phyloP scores from a whole-genome alignment of 2,329 filamentous ascomycete species.

The Pseudogymnoascus sp. region DNA sequence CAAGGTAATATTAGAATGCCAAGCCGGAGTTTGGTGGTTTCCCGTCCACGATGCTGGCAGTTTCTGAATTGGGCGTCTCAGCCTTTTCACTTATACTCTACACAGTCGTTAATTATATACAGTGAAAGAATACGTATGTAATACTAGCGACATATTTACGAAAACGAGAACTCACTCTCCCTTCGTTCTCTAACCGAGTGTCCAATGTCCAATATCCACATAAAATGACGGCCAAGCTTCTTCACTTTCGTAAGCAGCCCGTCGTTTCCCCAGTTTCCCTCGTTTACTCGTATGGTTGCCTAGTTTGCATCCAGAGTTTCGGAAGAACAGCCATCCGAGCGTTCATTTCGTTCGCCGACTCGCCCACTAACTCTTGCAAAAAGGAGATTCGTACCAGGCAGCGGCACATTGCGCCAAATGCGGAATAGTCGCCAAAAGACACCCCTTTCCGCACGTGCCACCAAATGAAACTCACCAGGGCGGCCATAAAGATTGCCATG shows the following conservation, averaged over 20 bases:
- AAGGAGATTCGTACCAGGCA: neutral
- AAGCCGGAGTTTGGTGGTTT: neutral
- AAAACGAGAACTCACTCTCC: neutral
- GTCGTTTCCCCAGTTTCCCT: neutral
- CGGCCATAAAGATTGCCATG: neutral
- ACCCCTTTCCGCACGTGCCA: neutral
- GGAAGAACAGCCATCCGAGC: neutral
- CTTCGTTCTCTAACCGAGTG: neutral
- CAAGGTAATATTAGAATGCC: neutral
- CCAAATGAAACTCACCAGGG: neutral
- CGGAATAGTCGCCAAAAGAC: neutral
- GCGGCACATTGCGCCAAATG: neutral
- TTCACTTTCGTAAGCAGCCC: neutral
- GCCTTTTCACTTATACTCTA: neutral
- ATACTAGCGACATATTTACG: neutral
- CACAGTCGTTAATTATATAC: neutral
- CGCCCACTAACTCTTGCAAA: neutral
- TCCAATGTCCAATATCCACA: neutral
- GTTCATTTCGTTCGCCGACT: neutral
- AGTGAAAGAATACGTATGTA: neutral
- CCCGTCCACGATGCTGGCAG: neutral
- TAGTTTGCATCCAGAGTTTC: neutral
- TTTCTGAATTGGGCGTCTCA: neutral
- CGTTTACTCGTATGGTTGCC: neutral
- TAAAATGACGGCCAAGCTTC: slow-evolving; percentile 4